Base-by-base conservation (phyloP, 345 rosid species). In the Garcia nutans region DNA sequence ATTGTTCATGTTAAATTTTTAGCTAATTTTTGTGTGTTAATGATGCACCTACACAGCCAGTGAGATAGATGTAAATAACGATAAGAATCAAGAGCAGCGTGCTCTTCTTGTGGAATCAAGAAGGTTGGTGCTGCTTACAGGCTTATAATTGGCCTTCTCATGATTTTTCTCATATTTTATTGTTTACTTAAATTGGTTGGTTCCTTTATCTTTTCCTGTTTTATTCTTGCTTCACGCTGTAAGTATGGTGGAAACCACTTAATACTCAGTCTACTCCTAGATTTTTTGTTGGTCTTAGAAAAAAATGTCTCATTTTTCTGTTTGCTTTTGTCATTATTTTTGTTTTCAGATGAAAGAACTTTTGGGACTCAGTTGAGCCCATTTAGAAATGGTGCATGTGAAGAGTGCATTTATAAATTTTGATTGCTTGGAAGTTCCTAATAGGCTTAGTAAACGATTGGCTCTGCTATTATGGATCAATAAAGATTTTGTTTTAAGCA, bases 51-150 rank as follows among this genome's bases (percentile, higher is more conserved):
- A 73, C 70, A 73, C 84, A 20, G 76, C 86, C 19, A 79, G 85
- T 50, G 94, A 92, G 83, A n/a, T 85, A 26, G 88, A 89, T 58
- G 52, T 74, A 57, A 79, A 74, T 77, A 86, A 81, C 31, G 91
- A 89, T 62, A 86, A 74, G 77, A 83, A 47, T 75, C 76, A 70
- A 17, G 94, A 92, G 80, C 93, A 96, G 76, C 93, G 80, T n/a
- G 80, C 93, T 57, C 84, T 92, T 85, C 95, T 89, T 77, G 90
- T 93, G 74, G 92, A 93, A 84, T 88, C 97, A 54, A 89, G 87
- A 85, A 92, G 97, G 99, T 78, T 58, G 63, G 61, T 12, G 61
- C 16, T 54, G 23, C n/a, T 49, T 24, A 52, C 17, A 2, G 45
- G 31, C 57, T 15, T 26, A 52, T 19, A 8, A 15, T 49, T 9